A percentile compares a stretch with the other conserved stretches of the same genome.
These are phyloP conservation scores for Bauhinia variegata DNA, from an alignment of 306 rosid species.

Conservation along the genomic window DNA sequence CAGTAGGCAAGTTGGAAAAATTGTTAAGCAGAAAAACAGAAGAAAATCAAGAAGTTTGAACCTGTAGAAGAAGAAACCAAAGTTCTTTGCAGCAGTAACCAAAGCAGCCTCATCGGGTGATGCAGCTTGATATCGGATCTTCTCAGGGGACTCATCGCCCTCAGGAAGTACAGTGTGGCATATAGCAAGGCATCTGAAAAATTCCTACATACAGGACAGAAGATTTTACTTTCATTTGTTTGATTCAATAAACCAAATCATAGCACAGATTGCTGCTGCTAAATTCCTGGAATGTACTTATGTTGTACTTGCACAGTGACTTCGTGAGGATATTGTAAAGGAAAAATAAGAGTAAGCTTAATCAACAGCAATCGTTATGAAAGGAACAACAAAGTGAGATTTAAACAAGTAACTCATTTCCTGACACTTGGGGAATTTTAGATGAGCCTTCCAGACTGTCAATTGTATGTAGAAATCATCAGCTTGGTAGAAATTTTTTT, in stretches of 20 bases:
- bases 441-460: constrained; percentile 7
- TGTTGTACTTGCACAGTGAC: neutral
- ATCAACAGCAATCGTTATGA: neutral
- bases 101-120: constrained; percentile 87
- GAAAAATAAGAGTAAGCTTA: neutral
- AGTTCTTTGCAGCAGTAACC: constrained; percentile 61
- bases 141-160: constrained; percentile 85
- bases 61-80: constrained; percentile 86
- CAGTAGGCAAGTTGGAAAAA: neutral
- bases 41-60: constrained; percentile 36
- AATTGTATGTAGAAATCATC: constrained; percentile 17
- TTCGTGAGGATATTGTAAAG: neutral
- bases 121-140: constrained; percentile 88
- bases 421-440: neutral
- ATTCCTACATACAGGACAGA: constrained; percentile 11
- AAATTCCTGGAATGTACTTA: neutral
- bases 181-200: constrained; percentile 67
- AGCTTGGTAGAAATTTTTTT: neutral
- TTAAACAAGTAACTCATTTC: constrained; percentile 11
- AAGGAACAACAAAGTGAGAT: constrained; percentile 11
- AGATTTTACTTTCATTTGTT: neutral
- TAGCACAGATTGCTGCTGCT: neutral
- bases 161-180: constrained; percentile 96
- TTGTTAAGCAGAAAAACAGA: constrained; percentile 18
- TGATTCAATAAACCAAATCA: no score